A percentile compares a stretch with the other conserved stretches of the same genome.
Conservation (phyloP, 179 eudicot genomes). For the Spergularia azorica region DNA sequence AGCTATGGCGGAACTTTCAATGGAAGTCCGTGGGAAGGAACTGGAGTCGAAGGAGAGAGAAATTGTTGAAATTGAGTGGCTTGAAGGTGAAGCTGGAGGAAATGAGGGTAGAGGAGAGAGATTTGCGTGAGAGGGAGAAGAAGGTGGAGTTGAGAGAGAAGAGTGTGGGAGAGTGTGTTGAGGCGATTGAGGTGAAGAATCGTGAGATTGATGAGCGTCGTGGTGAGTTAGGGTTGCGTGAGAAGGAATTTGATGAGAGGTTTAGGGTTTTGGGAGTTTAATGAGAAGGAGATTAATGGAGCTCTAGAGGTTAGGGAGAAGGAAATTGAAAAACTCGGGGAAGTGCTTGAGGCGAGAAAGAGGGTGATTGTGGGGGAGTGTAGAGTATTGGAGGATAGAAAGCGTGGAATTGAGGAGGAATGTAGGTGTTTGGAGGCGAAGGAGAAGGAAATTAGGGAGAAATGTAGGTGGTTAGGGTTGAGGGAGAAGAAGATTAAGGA, state of each 20-base stretch:
- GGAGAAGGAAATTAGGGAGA: conserved; percentile 4
- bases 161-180: conserved; percentile 13
- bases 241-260: background rate
- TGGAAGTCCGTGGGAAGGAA: conserved; percentile 6
- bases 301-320: conserved; percentile 16
- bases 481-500: conserved; percentile 6
- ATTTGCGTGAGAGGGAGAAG: conserved; percentile 17
- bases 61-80: background rate
- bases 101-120: conserved; percentile 10
- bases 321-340: background rate
- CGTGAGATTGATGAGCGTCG: conserved; percentile 5
- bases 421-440: background rate
- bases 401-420: conserved; percentile 6
- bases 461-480: background rate
- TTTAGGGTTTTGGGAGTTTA: background rate
- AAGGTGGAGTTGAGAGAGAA: conserved; percentile 22
- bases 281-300: conserved; percentile 13
- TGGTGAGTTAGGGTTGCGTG: background rate
- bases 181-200: conserved; percentile 4
- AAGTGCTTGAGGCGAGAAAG: conserved; percentile 2
- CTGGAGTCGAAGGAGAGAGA: conserved; percentile 20
- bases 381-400: background rate
- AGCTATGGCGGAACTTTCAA: background rate
- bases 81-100: background rate
- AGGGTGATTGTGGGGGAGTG: conserved; percentile 4